Evolutionary conservation across 2,329 filamentous ascomycete genomes (phyloP).

Genomic region (Claviceps spartinae): DNA sequence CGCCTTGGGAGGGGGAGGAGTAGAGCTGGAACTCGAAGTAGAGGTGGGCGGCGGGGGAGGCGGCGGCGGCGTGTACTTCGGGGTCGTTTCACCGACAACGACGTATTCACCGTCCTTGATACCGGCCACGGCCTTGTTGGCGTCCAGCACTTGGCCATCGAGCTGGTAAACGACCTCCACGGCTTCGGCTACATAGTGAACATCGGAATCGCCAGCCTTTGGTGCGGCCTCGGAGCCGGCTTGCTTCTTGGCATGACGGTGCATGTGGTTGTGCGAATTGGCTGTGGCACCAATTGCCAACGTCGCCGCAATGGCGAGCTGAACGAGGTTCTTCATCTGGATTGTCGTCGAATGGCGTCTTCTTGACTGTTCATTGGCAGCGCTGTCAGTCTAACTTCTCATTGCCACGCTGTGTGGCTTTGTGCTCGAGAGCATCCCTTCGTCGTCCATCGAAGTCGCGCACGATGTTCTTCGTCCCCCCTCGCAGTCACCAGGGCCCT

Average conservation of each 20-base stretch:
- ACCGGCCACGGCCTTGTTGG: constrained; percentile 55
- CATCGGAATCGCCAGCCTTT: constrained; percentile 29
- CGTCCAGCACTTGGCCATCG: constrained; percentile 46
- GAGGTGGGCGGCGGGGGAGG: constrained; percentile 9
- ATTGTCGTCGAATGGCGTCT: not conserved
- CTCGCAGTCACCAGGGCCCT: not conserved
- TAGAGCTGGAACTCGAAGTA: constrained; percentile 16
- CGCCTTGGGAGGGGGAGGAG: constrained; percentile 22
- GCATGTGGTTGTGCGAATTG: constrained; percentile 47
- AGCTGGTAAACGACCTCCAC: constrained; percentile 61
- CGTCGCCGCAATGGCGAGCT: constrained; percentile 38
- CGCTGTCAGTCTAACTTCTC: not conserved
- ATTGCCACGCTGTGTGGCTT: not conserved
- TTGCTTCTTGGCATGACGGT: constrained; percentile 44
- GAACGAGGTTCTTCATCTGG: constrained; percentile 16
- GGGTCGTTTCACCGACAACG: constrained; percentile 44
- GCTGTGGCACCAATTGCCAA: constrained; percentile 40
- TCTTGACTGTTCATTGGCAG: not conserved
- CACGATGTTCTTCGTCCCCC: not conserved
- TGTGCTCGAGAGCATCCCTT: not conserved
- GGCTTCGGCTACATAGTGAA: constrained; percentile 43
- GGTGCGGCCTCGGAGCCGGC: constrained; percentile 31
- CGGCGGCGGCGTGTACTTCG: constrained; percentile 35
- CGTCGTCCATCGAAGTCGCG: not conserved
- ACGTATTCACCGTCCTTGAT: constrained; percentile 59